A percentile compares a stretch with the other conserved stretches of the same genome.
Conservation (phyloP, 495 filamentous ascomycete species). For the Aspergillus egyptiacus region DNA sequence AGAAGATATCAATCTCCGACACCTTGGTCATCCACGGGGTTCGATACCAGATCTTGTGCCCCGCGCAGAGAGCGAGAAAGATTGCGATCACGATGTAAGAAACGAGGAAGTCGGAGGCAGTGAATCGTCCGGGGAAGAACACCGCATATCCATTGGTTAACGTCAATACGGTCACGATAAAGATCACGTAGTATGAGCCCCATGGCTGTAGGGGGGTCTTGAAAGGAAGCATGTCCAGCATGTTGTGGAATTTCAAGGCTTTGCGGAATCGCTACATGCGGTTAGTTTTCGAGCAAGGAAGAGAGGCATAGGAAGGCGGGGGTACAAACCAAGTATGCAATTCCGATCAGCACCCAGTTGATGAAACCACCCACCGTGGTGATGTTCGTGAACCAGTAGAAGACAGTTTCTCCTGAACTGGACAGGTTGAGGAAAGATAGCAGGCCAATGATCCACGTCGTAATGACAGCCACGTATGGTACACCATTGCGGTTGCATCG, state of each 20-base stretch:
- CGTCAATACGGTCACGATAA: conserved; percentile 51
- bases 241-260: conserved; percentile 33
- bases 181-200: conserved; percentile 48
- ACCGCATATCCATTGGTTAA: conserved; percentile 60
- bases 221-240: conserved; percentile 48
- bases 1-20: conserved; percentile 28
- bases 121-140: conserved; percentile 50
- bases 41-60: conserved; percentile 29
- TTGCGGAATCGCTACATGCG: conserved; percentile 37
- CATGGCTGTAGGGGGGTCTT: conserved; percentile 49
- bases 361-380: conserved; percentile 56
- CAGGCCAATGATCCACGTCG: conserved; percentile 42
- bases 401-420: conserved; percentile 42
- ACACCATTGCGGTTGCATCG: conserved; percentile 41
- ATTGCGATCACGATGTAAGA: conserved; percentile 49
- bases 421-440: conserved; percentile 46
- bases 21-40: conserved; percentile 48
- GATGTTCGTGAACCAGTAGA: conserved; percentile 54
- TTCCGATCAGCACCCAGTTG: conserved; percentile 43
- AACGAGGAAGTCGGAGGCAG: conserved; percentile 45
- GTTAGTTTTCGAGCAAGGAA: background rate
- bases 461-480: conserved; percentile 43
- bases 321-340: conserved; percentile 28
- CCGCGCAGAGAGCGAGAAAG: conserved; percentile 62
- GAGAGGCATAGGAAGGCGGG: background rate